A percentile compares a stretch with the other conserved stretches of the same genome.
Conservation (phyloP, 148 eudicot species). For the Rhododendron molle region DNA sequence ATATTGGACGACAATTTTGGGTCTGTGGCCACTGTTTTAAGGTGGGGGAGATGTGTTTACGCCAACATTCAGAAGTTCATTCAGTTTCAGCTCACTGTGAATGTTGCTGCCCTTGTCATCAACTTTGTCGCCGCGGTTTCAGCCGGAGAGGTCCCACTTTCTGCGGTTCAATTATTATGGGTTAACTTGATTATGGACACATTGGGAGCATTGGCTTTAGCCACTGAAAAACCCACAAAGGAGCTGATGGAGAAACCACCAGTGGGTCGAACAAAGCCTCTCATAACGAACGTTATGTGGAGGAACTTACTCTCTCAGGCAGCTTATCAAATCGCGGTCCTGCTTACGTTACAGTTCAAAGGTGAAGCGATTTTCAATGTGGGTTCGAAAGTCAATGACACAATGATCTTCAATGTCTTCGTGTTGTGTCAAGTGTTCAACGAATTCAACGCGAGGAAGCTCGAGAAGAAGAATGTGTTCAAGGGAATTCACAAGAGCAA, state of each 20-base stretch:
- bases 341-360: constrained; percentile 14
- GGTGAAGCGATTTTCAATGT: constrained; percentile 13
- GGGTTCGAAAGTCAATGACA: constrained; percentile 6
- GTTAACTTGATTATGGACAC: constrained; percentile 24
- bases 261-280: constrained; percentile 8
- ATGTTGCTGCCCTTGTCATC: constrained; percentile 7
- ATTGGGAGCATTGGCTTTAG: constrained; percentile 22
- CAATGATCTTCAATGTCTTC: constrained; percentile 19
- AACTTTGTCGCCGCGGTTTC: constrained; percentile 16
- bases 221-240: constrained; percentile 12
- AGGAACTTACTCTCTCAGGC: constrained; percentile 20
- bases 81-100: constrained; percentile 20
- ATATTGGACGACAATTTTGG: constrained; percentile 8
- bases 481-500: constrained; percentile 11
- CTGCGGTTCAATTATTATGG: constrained; percentile 18
- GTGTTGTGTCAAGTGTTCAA: constrained; percentile 20
- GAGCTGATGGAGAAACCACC: constrained; percentile 15
- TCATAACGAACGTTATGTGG: constrained; percentile 24
- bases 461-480: constrained; percentile 25
- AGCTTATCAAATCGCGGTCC: constrained; percentile 9
- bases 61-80: constrained; percentile 11
- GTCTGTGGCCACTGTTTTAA: not conserved
- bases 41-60: constrained; percentile 16
- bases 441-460: constrained; percentile 16
- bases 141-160: constrained; percentile 14